phyloP scores from a whole-genome alignment of 2,329 filamentous ascomycete species.

The Rosellinia necatrix region DNA sequence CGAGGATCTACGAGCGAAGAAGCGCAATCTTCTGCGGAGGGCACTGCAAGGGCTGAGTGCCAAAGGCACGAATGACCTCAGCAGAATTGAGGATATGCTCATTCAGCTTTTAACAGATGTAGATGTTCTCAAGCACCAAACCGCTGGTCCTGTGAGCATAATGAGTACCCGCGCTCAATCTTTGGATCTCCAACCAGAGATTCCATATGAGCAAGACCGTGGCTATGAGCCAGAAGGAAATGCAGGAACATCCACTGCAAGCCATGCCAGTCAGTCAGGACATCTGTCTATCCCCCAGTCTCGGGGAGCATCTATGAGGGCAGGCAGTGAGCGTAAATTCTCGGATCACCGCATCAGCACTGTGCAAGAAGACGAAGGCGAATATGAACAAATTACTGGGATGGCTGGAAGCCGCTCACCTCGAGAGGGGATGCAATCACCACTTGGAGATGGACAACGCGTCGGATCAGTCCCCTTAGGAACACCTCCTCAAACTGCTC shows the following conservation, averaged over 20 bases:
- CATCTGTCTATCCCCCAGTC: conserved; percentile 67
- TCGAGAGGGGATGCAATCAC: conserved; percentile 64
- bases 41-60: conserved; percentile 89
- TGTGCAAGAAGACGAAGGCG: conserved; percentile 83
- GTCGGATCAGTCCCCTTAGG: conserved; percentile 59
- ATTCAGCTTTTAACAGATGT: conserved; percentile 92
- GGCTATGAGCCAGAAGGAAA: conserved; percentile 86
- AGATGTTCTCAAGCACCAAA: conserved; percentile 74
- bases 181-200: conserved; percentile 67
- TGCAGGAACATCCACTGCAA: conserved; percentile 74
- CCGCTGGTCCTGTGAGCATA: conserved; percentile 44
- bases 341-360: conserved; percentile 88
- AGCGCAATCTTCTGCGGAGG: conserved; percentile 89
- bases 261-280: conserved; percentile 74
- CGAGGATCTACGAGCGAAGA: conserved; percentile 72
- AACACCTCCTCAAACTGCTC: conserved; percentile 59
- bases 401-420: conserved; percentile 59
- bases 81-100: conserved; percentile 88
- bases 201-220: conserved; percentile 68
- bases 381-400: conserved; percentile 52
- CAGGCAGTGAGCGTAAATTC: conserved; percentile 59
- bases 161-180: conserved; percentile 62
- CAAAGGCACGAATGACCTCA: conserved; percentile 85
- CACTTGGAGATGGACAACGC: conserved; percentile 58
- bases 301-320: conserved; percentile 50